Evolutionary conservation across 1,284 basidiomycete genomes (phyloP), one percentile per base, ranked within the genome.

Genomic region (Cryptococcus wingfieldii): DNA sequence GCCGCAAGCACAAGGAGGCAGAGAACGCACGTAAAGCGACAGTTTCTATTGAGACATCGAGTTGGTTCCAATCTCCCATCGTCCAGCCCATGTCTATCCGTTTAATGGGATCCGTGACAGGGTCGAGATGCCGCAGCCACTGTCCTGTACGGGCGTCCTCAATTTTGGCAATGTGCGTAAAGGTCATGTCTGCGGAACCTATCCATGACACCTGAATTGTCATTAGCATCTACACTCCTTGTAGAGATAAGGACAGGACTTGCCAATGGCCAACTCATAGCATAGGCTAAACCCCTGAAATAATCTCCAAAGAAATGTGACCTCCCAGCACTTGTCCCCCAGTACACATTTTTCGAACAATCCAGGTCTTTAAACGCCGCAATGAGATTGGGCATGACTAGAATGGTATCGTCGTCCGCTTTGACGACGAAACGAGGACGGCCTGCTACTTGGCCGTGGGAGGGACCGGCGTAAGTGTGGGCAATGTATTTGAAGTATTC

Each of bases 21-120:
- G 31, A 23, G 3, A n/a, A 76, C 77, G 64, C 61, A 78, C 76
- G 77, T 19, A 78, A 53, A 16, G 70, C 76, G 5, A 77, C 68
- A 9, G 75, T 78, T 47, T 71, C 71, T 1, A 68, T 50, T 1
- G 58, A 53, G 13, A 75, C 61, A 45, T 74, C 66, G 28, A 78
- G 51, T 65, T 77, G 77, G 60, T 78, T 78, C 74, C 72, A 78
- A 58, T 78, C 77, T 4, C 75, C 77, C 77, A 78, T 78, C 5
- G 67, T 74, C 73, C 72, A 77, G 23, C 75, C 75, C 60, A 74
- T 69, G 62, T 78, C 77, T 47, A 76, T 70, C 28, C 74, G 61
- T 13, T 57, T 51, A 16, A 78, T 68, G 4, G 74, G 72, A 59
- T 78, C 75, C 16, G 70, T 71, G 10, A 68, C 58, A 1, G 72